A percentile compares a stretch with the other conserved stretches of the same genome.
Evolutionary conservation across 345 rosid species (phyloP).

Genomic region (Salix brachista): DNA sequence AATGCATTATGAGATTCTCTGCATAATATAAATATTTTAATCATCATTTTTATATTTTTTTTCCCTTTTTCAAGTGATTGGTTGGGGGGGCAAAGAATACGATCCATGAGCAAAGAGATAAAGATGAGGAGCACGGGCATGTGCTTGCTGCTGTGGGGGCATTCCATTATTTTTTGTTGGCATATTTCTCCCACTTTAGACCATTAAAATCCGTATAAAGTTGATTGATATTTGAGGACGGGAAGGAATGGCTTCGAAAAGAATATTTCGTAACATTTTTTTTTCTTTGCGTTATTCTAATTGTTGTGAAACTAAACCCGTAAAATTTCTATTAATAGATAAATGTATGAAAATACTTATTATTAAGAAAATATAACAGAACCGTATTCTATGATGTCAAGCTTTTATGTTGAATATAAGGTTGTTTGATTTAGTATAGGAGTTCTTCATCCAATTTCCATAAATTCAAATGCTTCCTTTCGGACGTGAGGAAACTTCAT

Average conservation of each 20-base stretch:
- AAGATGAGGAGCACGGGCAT: conserved; percentile 22
- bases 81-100: conserved; percentile 19
- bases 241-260: background rate
- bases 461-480: too few relatives aligned
- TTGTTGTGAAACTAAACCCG: too few relatives aligned
- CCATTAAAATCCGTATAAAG: background rate
- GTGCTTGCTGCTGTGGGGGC: conserved; percentile 18
- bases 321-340: too few relatives aligned
- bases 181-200: background rate
- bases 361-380: too few relatives aligned
- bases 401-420: too few relatives aligned
- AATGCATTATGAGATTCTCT: conserved; percentile 17
- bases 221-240: background rate
- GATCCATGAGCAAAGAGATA: conserved; percentile 30
- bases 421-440: too few relatives aligned
- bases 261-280: too few relatives aligned
- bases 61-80: conserved; percentile 1
- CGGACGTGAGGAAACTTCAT: too few relatives aligned
- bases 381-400: too few relatives aligned
- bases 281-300: too few relatives aligned
- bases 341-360: too few relatives aligned
- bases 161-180: background rate
- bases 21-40: background rate
- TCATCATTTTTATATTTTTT: background rate
- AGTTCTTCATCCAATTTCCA: too few relatives aligned